phyloP scores from a whole-genome alignment of 208 protist species.

The Trypanosoma conorhini region DNA sequence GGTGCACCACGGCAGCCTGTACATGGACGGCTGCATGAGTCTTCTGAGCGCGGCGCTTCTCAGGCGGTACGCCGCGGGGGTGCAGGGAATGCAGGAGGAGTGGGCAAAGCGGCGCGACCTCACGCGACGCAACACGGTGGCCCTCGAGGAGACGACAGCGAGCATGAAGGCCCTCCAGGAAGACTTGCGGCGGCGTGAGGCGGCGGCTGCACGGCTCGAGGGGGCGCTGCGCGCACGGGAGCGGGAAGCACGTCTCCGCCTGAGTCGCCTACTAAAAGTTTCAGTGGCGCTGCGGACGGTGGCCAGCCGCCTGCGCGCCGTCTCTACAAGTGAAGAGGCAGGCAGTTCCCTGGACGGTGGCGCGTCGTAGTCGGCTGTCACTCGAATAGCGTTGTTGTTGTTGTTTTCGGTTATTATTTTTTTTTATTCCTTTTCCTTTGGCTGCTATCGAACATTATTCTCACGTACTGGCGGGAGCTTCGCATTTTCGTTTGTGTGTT shows the following conservation, averaged over 20 bases:
- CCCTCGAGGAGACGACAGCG: conserved; percentile 55
- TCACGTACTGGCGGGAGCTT: too few species aligned
- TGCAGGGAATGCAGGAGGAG: conserved; percentile 22
- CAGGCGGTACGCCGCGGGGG: conserved; percentile 19
- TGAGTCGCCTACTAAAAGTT: conserved; percentile 26
- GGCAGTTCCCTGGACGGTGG: not conserved
- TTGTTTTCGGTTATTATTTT: conserved; percentile 22
- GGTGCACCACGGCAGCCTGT: not conserved
- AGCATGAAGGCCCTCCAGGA: conserved; percentile 54
- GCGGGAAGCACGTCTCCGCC: conserved; percentile 9
- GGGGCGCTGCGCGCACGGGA: conserved; percentile 23
- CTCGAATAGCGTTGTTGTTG: not conserved
- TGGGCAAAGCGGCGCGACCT: conserved; percentile 26
- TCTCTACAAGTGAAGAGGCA: conserved; percentile 7
- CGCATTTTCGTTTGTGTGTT: too few species aligned
- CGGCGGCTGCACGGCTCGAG: conserved; percentile 25
- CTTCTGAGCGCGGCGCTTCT: conserved; percentile 20
- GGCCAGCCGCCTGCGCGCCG: conserved; percentile 28
- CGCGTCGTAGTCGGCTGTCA: not conserved
- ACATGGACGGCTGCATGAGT: conserved; percentile 1
- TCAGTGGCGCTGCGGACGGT: conserved; percentile 39
- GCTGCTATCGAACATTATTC: too few species aligned
- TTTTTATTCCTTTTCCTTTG: conserved; percentile 18
- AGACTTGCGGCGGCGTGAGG: conserved; percentile 33
- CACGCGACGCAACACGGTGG: conserved; percentile 35